phyloP scores from a whole-genome alignment of 805 yeast genomes.

The Huiozyma sinensis region DNA sequence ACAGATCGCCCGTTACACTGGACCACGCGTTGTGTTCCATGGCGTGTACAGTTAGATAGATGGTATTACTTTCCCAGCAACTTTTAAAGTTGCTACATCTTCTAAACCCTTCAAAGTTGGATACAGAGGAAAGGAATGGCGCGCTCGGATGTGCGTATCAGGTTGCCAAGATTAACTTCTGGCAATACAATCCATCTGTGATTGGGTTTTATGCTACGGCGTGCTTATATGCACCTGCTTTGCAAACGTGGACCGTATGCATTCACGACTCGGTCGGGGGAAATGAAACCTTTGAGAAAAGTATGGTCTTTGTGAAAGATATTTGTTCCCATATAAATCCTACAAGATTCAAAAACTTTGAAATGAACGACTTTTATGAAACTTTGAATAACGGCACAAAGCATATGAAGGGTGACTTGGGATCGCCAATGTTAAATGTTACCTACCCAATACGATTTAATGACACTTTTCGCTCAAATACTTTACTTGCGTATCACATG shows the following conservation, averaged over 20 bases:
- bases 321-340: neutral
- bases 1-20: no score
- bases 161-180: no score
- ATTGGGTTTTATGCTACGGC: conserved; percentile 9
- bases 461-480: conserved; percentile 2
- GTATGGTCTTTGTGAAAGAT: conserved; percentile 5
- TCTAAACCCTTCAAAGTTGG: no score
- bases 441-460: conserved; percentile 9
- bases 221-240: conserved; percentile 17
- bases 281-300: conserved; percentile 8
- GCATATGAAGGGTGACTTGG: neutral
- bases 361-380: conserved; percentile 7
- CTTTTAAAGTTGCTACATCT: no score
- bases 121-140: no score
- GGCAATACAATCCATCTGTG: no score
- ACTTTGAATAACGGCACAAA: conserved; percentile 12
- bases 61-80: no score
- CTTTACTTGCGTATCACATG: conserved; percentile 11
- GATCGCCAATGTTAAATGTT: neutral
- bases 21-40: no score
- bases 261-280: conserved; percentile 10
- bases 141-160: no score
- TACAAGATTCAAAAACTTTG: neutral
- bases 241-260: conserved; percentile 17
- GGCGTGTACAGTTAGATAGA: no score